phyloP scores from a whole-genome alignment of 495 filamentous ascomycete species.

The Penicillium angulare region DNA sequence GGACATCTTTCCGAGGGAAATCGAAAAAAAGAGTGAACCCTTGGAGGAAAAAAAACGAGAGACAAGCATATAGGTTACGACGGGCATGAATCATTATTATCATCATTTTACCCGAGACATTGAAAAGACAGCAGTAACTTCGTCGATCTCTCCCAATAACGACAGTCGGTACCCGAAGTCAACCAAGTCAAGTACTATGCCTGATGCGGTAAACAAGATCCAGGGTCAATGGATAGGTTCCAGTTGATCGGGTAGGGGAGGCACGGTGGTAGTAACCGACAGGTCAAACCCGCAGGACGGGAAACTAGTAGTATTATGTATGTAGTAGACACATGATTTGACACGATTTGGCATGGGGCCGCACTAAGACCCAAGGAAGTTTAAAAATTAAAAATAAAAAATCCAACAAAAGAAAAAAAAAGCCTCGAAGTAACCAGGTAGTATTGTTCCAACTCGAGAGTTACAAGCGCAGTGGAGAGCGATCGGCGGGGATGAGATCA shows the following conservation, averaged over 20 bases:
- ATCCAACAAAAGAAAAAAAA: background rate
- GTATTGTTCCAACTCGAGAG: slow-evolving; percentile 15
- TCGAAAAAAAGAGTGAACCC: too few relatives aligned
- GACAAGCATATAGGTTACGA: background rate
- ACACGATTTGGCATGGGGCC: too few relatives aligned
- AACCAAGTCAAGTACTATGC: slow-evolving; percentile 1
- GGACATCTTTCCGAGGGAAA: too few relatives aligned
- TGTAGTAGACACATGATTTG: background rate
- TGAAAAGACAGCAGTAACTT: background rate
- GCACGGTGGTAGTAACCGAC: slow-evolving; percentile 25
- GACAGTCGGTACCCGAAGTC: slow-evolving; percentile 16
- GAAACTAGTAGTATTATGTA: background rate
- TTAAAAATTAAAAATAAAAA: too few relatives aligned
- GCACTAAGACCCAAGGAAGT: too few relatives aligned
- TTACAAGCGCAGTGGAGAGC: slow-evolving; percentile 7
- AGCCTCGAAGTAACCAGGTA: slow-evolving; percentile 6
- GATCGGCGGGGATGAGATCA: slow-evolving; percentile 19
- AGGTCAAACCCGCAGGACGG: slow-evolving; percentile 5
- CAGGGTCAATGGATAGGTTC: too few relatives aligned
- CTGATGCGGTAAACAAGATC: slow-evolving; percentile 8
- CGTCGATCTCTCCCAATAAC: too few relatives aligned
- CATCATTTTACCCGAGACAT: slow-evolving; percentile 6
- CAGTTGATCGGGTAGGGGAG: too few relatives aligned
- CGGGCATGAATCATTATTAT: too few relatives aligned
- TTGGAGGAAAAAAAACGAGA: background rate